Evolutionary conservation across 169 alveolate species (phyloP).

Genomic region (Cryptosporidium xiaoi): DNA sequence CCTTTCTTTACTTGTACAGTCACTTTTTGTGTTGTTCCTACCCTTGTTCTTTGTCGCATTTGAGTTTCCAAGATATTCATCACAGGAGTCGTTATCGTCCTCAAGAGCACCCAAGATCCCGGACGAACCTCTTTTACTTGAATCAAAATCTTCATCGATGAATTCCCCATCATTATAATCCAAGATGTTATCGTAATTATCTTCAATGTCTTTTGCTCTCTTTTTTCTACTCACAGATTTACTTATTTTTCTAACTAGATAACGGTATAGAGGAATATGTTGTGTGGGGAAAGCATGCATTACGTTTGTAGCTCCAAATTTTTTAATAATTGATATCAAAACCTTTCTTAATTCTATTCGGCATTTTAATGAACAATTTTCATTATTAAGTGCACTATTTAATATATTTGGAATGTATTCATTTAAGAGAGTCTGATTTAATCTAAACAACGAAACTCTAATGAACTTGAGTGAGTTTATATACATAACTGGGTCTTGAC

Average conservation of each 20-base stretch:
- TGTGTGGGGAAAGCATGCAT: slow-evolving; percentile 41
- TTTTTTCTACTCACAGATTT: neutral
- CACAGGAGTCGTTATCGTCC: slow-evolving; percentile 14
- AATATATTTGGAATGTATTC: slow-evolving; percentile 7
- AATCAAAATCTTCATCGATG: neutral
- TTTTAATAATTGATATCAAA: slow-evolving; percentile 25
- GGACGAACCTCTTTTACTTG: neutral
- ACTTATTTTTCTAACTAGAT: slow-evolving; percentile 14
- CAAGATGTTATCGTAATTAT: neutral
- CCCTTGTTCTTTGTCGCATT: neutral
- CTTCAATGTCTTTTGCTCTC: neutral
- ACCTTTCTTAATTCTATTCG: slow-evolving; percentile 40
- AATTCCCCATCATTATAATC: neutral
- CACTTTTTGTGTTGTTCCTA: neutral
- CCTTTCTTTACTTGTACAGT: neutral
- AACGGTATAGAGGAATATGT: slow-evolving; percentile 33
- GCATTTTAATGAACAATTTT: slow-evolving; percentile 17
- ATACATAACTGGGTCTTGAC: slow-evolving; percentile 7
- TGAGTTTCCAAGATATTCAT: neutral
- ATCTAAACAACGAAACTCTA: slow-evolving; percentile 6
- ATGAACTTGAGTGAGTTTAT: slow-evolving; percentile 21
- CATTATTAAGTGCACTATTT: slow-evolving; percentile 9
- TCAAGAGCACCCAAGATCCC: neutral
- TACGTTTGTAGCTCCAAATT: slow-evolving; percentile 22
- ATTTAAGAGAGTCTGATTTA: neutral